Conservation (phyloP, 306 rosid species). For the Quercus rubra region DNA sequence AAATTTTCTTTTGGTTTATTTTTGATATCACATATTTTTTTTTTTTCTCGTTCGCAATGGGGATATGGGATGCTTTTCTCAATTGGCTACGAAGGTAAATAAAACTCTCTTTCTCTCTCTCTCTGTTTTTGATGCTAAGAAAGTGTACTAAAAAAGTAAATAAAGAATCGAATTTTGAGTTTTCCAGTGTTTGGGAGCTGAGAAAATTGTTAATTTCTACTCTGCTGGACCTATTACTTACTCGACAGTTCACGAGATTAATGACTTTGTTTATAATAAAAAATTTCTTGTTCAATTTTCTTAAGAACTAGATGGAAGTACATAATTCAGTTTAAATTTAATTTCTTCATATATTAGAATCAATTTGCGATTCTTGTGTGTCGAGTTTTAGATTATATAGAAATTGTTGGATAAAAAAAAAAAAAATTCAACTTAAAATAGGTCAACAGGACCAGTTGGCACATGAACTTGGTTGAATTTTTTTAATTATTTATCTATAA, state of each 20-base stretch:
- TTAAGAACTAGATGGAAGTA: neutral
- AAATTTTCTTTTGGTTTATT: neutral
- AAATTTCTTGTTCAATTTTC: neutral
- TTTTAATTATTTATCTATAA: neutral
- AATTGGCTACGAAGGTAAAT: conserved; percentile 65
- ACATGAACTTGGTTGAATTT: neutral
- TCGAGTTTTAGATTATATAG: neutral
- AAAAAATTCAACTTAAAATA: neutral
- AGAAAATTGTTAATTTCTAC: neutral
- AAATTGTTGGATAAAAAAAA: neutral
- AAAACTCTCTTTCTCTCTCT: neutral
- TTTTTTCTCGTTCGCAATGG: conserved; percentile 25
- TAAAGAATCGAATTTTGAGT: neutral
- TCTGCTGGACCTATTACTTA: neutral
- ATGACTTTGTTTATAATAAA: neutral
- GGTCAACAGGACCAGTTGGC: neutral
- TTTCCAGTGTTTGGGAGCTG: neutral
- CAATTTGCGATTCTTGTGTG: neutral
- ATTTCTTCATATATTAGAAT: neutral
- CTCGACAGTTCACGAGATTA: neutral
- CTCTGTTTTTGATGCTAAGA: conserved; percentile 11
- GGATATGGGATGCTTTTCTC: conserved; percentile 64
- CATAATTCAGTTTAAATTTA: neutral
- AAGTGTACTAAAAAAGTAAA: neutral
- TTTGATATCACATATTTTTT: neutral